Base-by-base conservation (phyloP, 129 eudicot genomes). In the Pittosporum tobira region DNA sequence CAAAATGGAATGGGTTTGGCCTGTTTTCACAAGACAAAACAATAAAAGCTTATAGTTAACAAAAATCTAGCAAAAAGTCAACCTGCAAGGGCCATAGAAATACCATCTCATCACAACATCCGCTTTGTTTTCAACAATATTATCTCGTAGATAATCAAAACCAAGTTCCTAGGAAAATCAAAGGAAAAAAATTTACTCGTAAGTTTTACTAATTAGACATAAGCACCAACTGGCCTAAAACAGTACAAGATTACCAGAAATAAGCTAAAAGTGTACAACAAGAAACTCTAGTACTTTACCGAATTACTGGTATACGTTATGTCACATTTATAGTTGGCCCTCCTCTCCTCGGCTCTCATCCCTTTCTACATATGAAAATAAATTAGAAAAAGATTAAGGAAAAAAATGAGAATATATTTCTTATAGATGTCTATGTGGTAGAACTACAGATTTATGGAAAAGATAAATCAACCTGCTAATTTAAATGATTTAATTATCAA, bases 41-140 rank as follows among this genome's bases (percentile, higher is more conserved):
- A n/a, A n/a, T n/a, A n/a, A n/a, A n/a, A 44, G 36, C 22, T 56
- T 46, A 44, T 24, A 57, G 23, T 31, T 15, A 27, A 47, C 27
- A 9, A 29, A 54, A 18, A 47, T 14, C 30, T 50, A 21, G n/a
- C n/a, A n/a, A n/a, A n/a, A 8, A 66, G 21, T 50, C 23, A 73
- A 72, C 18, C n/a, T 29, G 59, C 5, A 51, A 50, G 42, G 26
- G 23, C 25, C 44, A 13, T 23, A 25, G 21, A 68, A 48, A 40
- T 84, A 93, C 99, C 99, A 93, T 87, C 99, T 84, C 99, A 93
- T 87, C 72, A 93, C 99, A 49, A 87, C 88, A 59, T 81, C 77
- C 15, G 62, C 94, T 38, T 83, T 87, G 71, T 76, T 81, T 62
- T 74, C 81, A 71, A 91, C 81, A 72, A 93, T 83, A 75, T 93